Evolutionary conservation across 768 basidiomycete species (phyloP).

Genomic region (Pulveroboletus sp.): DNA sequence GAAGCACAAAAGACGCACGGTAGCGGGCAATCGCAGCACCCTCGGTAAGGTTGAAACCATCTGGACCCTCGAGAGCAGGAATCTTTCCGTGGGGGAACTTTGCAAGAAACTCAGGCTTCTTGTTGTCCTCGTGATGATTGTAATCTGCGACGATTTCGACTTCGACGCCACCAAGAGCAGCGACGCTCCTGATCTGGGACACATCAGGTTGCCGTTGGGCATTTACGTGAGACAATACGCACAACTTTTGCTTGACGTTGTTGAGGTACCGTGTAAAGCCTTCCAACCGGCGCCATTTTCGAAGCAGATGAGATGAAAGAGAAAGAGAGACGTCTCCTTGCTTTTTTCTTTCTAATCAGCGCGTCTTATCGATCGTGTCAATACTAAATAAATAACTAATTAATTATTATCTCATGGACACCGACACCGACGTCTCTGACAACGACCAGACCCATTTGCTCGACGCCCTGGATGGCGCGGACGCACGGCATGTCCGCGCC

Average conservation of each 20-base stretch:
- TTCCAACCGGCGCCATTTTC: constrained; percentile 57
- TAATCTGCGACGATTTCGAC: constrained; percentile 51
- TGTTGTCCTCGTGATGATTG: constrained; percentile 61
- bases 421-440: constrained; percentile 27
- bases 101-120: constrained; percentile 58
- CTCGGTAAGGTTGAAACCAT: constrained; percentile 81
- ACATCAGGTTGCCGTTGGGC: neutral
- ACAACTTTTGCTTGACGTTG: constrained; percentile 45
- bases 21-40: constrained; percentile 78
- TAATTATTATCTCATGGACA: constrained; percentile 24
- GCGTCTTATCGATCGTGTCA: constrained; percentile 28
- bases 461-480: constrained; percentile 7
- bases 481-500: constrained; percentile 34
- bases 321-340: constrained; percentile 4
- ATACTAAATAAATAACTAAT: constrained; percentile 8
- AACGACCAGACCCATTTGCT: constrained; percentile 18
- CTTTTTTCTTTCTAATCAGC: constrained; percentile 19
- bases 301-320: constrained; percentile 21
- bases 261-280: constrained; percentile 49
- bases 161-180: constrained; percentile 55
- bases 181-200: constrained; percentile 48
- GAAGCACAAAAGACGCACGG: constrained; percentile 51
- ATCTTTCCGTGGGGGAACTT: constrained; percentile 85
- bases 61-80: constrained; percentile 70
- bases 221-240: constrained; percentile 8